Percentiles rank a stretch among this genome's conserved stretches.
phyloP scores from a whole-genome alignment of 768 basidiomycete species.

The Clitopilus hobsonii region DNA sequence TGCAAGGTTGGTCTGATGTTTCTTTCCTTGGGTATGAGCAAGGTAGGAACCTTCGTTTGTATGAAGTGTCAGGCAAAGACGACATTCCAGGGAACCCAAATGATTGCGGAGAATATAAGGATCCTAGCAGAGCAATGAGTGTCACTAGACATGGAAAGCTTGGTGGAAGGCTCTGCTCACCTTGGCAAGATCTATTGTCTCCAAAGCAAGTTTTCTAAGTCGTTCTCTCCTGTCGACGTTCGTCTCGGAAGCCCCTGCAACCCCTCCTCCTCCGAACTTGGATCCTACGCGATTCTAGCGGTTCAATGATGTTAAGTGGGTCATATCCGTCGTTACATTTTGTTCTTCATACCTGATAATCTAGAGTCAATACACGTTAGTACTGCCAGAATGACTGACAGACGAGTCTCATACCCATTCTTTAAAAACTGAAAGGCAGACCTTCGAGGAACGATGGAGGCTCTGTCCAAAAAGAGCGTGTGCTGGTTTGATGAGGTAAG shows the following conservation, averaged over 20 bases:
- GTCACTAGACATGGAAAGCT: constrained; percentile 1
- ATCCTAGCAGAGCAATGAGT: constrained; percentile 63
- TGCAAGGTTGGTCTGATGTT: constrained; percentile 98
- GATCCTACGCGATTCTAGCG: constrained; percentile 90
- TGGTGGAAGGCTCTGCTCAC: constrained; percentile 33
- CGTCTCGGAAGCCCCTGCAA: constrained; percentile 90
- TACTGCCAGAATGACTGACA: neutral
- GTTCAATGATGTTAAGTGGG: constrained; percentile 6
- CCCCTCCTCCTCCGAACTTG: constrained; percentile 95
- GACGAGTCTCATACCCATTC: constrained; percentile 30
- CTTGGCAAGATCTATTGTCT: constrained; percentile 98
- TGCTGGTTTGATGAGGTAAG: constrained; percentile 16
- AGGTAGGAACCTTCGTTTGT: constrained; percentile 99
- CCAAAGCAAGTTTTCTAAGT: constrained; percentile 88
- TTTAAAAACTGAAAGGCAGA: neutral
- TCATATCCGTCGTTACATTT: too few relatives aligned
- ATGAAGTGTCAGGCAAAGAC: constrained; percentile 94
- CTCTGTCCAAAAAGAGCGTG: neutral
- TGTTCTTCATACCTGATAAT: constrained; percentile 67
- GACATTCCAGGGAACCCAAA: constrained; percentile 96
- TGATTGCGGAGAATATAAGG: constrained; percentile 99
- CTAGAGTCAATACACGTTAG: constrained; percentile 27
- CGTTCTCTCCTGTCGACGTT: constrained; percentile 96
- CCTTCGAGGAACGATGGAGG: neutral
- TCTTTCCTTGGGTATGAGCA: constrained; percentile 99